Evolutionary conservation across 2,329 filamentous ascomycete species (phyloP).

Genomic region (Ceratocystis alfenasii): DNA sequence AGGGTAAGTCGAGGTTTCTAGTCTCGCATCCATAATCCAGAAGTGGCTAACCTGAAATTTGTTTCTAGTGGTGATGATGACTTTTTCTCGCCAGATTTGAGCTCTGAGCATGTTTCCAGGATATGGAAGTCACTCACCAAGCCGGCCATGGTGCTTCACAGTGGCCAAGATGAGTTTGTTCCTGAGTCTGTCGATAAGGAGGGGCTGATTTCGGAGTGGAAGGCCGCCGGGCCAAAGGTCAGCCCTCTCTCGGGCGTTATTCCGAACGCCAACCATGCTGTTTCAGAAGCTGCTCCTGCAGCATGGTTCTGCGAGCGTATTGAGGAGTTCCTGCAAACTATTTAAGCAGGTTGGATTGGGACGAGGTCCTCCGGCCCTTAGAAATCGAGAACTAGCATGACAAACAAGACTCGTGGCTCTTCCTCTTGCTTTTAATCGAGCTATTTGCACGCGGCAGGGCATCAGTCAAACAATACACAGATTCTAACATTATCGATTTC

Average conservation of each 20-base stretch:
- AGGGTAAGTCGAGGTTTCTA: conserved; percentile 34
- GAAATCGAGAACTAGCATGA: too few species aligned
- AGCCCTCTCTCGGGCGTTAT: conserved; percentile 43
- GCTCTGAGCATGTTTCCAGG: conserved; percentile 39
- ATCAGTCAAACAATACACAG: too few species aligned
- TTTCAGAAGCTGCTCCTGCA: conserved; percentile 36
- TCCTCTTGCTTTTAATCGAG: neutral
- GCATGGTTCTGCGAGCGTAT: conserved; percentile 41
- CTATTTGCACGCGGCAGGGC: too few species aligned
- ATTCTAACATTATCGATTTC: too few species aligned
- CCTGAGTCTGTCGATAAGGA: conserved; percentile 46
- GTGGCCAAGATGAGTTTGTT: conserved; percentile 54
- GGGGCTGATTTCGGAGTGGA: conserved; percentile 47
- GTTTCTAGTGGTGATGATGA: conserved; percentile 59
- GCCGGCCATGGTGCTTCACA: conserved; percentile 54
- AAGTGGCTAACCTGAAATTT: neutral
- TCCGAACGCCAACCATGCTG: conserved; percentile 41
- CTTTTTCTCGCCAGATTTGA: conserved; percentile 70
- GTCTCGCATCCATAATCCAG: neutral
- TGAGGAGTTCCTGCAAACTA: conserved; percentile 34
- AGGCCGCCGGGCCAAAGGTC: conserved; percentile 33
- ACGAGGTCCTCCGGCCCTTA: neutral
- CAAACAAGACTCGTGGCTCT: too few species aligned
- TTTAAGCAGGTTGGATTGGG: conserved; percentile 17
- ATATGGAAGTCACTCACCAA: conserved; percentile 55